Evolutionary conservation across 176 grass and related monocot species (phyloP).

Genomic region (Guadua angustifolia): DNA sequence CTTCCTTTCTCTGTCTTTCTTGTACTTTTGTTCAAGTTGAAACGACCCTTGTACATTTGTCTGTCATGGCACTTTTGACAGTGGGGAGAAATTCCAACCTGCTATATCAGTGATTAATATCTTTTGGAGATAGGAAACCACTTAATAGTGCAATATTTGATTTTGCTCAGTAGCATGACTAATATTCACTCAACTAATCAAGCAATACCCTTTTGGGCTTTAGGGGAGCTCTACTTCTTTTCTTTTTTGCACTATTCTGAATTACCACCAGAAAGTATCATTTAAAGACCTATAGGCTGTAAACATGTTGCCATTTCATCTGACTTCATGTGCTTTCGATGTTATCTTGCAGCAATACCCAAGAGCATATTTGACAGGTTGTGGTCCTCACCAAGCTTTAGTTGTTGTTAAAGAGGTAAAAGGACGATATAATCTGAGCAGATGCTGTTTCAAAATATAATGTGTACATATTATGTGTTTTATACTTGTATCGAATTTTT

Average conservation of each 20-base stretch:
- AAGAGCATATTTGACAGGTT: constrained; percentile 63
- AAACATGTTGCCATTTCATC: constrained; percentile 27
- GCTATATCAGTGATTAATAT: neutral
- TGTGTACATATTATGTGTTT: neutral
- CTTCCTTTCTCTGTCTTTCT: constrained; percentile 15
- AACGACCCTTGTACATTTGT: constrained; percentile 14
- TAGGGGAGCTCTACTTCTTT: constrained; percentile 9
- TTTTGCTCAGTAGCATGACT: constrained; percentile 23
- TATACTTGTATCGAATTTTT: constrained; percentile 23
- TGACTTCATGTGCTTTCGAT: constrained; percentile 10
- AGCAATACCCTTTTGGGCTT: constrained; percentile 7
- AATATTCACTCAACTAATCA: neutral
- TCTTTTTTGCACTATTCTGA: neutral
- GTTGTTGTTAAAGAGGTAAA: constrained; percentile 71
- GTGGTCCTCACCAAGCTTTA: constrained; percentile 39
- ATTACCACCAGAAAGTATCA: neutral
- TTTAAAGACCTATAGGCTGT: constrained; percentile 7
- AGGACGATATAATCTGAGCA: constrained; percentile 24
- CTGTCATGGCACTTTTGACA: constrained; percentile 9
- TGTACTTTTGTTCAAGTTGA: constrained; percentile 14
- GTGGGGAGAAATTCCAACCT: constrained; percentile 14
- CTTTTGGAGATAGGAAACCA: neutral
- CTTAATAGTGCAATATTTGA: neutral
- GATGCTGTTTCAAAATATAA: constrained; percentile 16
- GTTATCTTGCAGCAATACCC: constrained; percentile 64